phyloP scores from a whole-genome alignment of 2,329 filamentous ascomycete species.

The Rosellinia necatrix region DNA sequence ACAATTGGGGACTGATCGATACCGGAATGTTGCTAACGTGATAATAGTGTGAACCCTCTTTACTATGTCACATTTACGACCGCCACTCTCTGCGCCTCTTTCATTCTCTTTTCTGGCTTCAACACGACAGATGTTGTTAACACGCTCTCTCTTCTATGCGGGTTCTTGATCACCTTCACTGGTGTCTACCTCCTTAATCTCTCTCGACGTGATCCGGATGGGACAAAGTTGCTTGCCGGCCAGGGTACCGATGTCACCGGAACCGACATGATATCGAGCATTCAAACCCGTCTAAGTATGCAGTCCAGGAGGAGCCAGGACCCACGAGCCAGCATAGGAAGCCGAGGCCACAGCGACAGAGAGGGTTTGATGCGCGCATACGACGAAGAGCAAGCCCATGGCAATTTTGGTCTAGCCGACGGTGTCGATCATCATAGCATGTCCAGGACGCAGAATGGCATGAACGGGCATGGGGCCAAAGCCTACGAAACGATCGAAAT shows the following conservation, averaged over 20 bases:
- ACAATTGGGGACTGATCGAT: not conserved
- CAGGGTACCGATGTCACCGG: constrained; percentile 78
- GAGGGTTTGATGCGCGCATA: constrained; percentile 87
- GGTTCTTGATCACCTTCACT: constrained; percentile 92
- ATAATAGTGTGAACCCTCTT: constrained; percentile 80
- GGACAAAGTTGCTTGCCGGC: constrained; percentile 66
- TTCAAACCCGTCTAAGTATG: constrained; percentile 93
- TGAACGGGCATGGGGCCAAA: constrained; percentile 47
- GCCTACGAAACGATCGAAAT: constrained; percentile 55
- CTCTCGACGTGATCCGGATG: constrained; percentile 89
- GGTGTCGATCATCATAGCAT: constrained; percentile 69
- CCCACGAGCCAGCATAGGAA: constrained; percentile 66
- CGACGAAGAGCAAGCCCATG: constrained; percentile 75
- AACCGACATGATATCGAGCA: constrained; percentile 86
- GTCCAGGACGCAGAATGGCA: constrained; percentile 45
- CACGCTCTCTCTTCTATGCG: constrained; percentile 88
- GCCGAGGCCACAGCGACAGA: constrained; percentile 67
- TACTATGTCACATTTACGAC: constrained; percentile 99
- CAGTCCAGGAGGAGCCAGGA: constrained; percentile 78
- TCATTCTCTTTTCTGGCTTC: constrained; percentile 94
- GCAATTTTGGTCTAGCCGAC: constrained; percentile 75
- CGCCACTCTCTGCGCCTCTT: constrained; percentile 89
- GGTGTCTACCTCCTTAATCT: constrained; percentile 96
- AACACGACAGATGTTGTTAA: constrained; percentile 92
- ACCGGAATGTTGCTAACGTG: constrained; percentile 35